Evolutionary conservation across 306 rosid genomes (phyloP), one percentile per base, ranked within the genome.

Genomic region (barrel medic (Medicago truncatula)): DNA sequence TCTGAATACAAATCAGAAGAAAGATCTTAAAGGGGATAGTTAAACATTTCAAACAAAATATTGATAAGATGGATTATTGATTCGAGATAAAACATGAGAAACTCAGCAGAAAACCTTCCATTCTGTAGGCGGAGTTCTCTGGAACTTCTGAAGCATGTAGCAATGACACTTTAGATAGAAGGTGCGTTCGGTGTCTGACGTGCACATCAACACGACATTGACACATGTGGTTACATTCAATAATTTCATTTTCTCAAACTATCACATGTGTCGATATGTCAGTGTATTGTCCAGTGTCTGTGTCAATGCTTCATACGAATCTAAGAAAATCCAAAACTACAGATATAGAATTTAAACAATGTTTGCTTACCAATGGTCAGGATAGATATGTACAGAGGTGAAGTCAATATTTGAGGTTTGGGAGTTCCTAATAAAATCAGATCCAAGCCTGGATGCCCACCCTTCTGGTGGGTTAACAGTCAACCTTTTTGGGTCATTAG

Each of bases 341-440:
- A 63, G 76, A 53, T 28, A 76, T 23, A 63, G 71, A 14, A 82
- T 40, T 70, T 47, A 49, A 36, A 60, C 34, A 41, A 68, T 77
- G 82, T 90, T 87, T 85, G 82, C 92, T 88, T 87, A 96, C 99
- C 99, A 96, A 20, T 92, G 99, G 82, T 96, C 99, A 4, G 99
- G 98, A 78, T 96, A 96, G 81, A 96, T 92, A 80, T 96, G 99
- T 80, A 90, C 99, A 34, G 97, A 92, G 9, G 98, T 91, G 82
- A 96, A 96, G 79, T 96, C 99, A 6, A 96, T 77, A 65, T 84
- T 21, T 28, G 91, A 67, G 78, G 79, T 71, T 46, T 78, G 78
- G 39, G 99, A 92, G 85, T 96, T 96, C 81, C 97, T 88, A 67
- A 90, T 87, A 71, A 96, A 96, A 87, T 96, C 99, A 49, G 98